phyloP scores from a whole-genome alignment of 805 yeast genomes.

The Starmerella sirachaensis region DNA sequence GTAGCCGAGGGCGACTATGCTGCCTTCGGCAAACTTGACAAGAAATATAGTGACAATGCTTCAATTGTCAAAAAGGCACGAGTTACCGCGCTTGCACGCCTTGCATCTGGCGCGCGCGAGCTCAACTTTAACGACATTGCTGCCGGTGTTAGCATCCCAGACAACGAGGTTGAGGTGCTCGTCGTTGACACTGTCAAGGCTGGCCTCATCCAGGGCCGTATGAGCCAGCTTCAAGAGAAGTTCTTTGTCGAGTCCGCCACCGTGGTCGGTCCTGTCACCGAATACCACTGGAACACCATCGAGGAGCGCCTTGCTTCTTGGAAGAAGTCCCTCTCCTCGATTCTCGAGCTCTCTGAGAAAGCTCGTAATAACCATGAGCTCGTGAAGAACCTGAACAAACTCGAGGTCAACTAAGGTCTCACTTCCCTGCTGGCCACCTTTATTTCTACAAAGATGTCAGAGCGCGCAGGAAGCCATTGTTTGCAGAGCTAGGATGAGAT shows the following conservation, averaged over 20 bases:
- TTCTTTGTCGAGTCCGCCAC: constrained; percentile 31
- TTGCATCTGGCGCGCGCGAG: constrained; percentile 20
- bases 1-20: constrained; percentile 27
- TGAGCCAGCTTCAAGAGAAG: constrained; percentile 30
- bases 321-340: constrained; percentile 26
- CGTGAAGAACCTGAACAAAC: constrained; percentile 16
- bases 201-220: constrained; percentile 33
- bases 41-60: constrained; percentile 9
- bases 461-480: too few species aligned
- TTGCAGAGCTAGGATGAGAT: too few species aligned
- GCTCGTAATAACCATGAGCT: constrained; percentile 16
- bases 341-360: constrained; percentile 9
- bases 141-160: constrained; percentile 25
- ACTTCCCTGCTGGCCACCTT: too few species aligned
- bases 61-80: constrained; percentile 22
- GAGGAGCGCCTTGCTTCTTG: constrained; percentile 28
- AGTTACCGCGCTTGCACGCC: constrained; percentile 24
- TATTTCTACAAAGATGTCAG: too few species aligned
- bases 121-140: constrained; percentile 29
- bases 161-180: constrained; percentile 30
- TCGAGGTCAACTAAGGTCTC: constrained; percentile 12
- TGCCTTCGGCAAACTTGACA: constrained; percentile 11
- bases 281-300: constrained; percentile 30
- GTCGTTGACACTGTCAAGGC: constrained; percentile 34
- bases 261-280: constrained; percentile 29